Conservation (phyloP, 2,329 filamentous ascomycete genomes). For the Trichoderma gracile region DNA sequence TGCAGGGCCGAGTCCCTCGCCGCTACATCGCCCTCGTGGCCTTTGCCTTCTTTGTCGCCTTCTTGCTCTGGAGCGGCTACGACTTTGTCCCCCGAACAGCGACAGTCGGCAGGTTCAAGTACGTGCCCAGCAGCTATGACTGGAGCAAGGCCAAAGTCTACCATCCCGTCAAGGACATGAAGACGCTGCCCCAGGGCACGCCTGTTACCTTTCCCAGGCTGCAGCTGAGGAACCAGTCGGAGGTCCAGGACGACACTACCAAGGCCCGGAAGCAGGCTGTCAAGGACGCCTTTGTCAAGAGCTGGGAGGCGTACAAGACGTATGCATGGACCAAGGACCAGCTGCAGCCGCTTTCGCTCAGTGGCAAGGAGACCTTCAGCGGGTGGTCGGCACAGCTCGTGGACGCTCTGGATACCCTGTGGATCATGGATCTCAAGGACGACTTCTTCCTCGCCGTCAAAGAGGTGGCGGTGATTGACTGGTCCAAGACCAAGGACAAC, state of each 20-base stretch:
- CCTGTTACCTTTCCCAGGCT: conserved; percentile 45
- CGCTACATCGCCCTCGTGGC: conserved; percentile 38
- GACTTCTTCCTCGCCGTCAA: conserved; percentile 57
- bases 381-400: conserved; percentile 62
- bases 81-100: conserved; percentile 26
- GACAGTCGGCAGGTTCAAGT: conserved; percentile 34
- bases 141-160: conserved; percentile 40
- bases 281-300: conserved; percentile 45
- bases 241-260: conserved; percentile 41
- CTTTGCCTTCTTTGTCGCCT: conserved; percentile 32
- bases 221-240: conserved; percentile 41
- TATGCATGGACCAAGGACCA: conserved; percentile 60
- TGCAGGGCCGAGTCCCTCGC: conserved; percentile 38
- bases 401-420: conserved; percentile 60
- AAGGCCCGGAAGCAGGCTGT: conserved; percentile 42
- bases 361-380: conserved; percentile 50
- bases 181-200: conserved; percentile 39
- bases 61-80: conserved; percentile 36
- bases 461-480: conserved; percentile 55
- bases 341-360: conserved; percentile 51
- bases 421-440: conserved; percentile 59
- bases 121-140: conserved; percentile 42
- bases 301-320: conserved; percentile 54
- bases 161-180: conserved; percentile 38
- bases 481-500: conserved; percentile 47